Percentiles rank a stretch among this genome's conserved stretches.
Evolutionary conservation across 2,329 filamentous ascomycete species (phyloP).

Genomic region (Pleurostoma richardsiae): DNA sequence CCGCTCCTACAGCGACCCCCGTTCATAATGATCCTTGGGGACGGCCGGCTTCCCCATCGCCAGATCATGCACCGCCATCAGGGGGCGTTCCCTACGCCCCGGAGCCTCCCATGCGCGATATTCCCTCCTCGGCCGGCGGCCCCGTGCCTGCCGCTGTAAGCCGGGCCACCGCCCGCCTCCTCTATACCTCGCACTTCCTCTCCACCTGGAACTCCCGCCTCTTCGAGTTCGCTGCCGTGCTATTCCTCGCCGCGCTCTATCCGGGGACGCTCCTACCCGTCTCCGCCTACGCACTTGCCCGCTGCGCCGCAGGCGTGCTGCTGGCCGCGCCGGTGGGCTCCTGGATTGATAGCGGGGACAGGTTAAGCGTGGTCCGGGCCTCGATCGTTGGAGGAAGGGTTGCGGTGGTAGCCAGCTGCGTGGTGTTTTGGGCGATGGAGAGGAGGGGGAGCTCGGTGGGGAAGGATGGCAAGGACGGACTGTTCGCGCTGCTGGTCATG

Average conservation of each 20-base stretch:
- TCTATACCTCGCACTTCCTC: conserved; percentile 56
- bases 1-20: too few relatives aligned
- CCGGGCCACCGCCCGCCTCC: conserved; percentile 15
- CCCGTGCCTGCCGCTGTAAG: background rate
- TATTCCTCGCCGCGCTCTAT: conserved; percentile 52
- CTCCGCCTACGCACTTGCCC: conserved; percentile 63
- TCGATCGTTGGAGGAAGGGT: conserved; percentile 42
- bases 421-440: conserved; percentile 32
- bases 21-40: too few relatives aligned
- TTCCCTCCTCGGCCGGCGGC: too few relatives aligned
- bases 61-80: too few relatives aligned
- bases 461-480: conserved; percentile 15
- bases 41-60: too few relatives aligned
- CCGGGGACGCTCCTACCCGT: conserved; percentile 58
- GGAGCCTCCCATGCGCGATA: too few relatives aligned
- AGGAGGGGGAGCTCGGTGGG: conserved; percentile 15
- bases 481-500: conserved; percentile 33
- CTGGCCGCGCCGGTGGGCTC: conserved; percentile 54
- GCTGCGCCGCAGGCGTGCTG: conserved; percentile 51
- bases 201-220: conserved; percentile 61
- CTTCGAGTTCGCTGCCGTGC: conserved; percentile 58
- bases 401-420: conserved; percentile 42
- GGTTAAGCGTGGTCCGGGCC: conserved; percentile 42
- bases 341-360: conserved; percentile 50
- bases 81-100: too few relatives aligned